These are phyloP conservation scores for Trichophaea hybrida DNA, from an alignment of 2,329 filamentous ascomycete genomes.

Conservation along the genomic window DNA sequence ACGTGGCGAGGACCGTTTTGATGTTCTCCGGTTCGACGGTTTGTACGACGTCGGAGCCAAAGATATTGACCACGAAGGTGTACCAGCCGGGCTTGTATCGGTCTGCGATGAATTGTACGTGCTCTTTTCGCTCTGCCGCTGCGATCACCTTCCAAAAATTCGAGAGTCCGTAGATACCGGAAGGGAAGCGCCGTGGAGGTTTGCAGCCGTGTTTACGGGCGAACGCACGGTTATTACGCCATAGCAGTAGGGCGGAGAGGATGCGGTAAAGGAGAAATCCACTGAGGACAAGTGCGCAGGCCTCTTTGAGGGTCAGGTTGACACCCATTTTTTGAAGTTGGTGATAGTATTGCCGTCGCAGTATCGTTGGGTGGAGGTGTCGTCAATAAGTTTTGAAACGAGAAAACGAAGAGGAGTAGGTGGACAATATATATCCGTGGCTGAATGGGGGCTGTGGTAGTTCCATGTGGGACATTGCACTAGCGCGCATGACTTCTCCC, in stretches of 20 bases:
- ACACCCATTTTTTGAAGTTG: too few relatives aligned
- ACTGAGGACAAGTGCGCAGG: neutral
- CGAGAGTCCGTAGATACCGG: constrained; percentile 6
- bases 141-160: constrained; percentile 1
- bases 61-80: neutral
- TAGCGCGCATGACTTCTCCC: too few relatives aligned
- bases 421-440: too few relatives aligned
- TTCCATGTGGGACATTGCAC: too few relatives aligned
- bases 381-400: too few relatives aligned
- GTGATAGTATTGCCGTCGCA: too few relatives aligned
- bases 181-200: constrained; percentile 3
- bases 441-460: too few relatives aligned
- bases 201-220: constrained; percentile 13
- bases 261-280: constrained; percentile 2
- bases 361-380: too few relatives aligned
- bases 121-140: constrained; percentile 3
- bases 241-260: neutral
- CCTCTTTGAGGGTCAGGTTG: neutral
- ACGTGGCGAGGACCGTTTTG: constrained; percentile 41
- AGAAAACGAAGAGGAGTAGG: too few relatives aligned
- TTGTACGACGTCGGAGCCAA: constrained; percentile 16
- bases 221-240: constrained; percentile 7
- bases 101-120: constrained; percentile 4
- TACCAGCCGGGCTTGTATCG: constrained; percentile 9
- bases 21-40: constrained; percentile 40